Conservation (phyloP, 163 green algal genomes). For the Volvox carteri region DNA sequence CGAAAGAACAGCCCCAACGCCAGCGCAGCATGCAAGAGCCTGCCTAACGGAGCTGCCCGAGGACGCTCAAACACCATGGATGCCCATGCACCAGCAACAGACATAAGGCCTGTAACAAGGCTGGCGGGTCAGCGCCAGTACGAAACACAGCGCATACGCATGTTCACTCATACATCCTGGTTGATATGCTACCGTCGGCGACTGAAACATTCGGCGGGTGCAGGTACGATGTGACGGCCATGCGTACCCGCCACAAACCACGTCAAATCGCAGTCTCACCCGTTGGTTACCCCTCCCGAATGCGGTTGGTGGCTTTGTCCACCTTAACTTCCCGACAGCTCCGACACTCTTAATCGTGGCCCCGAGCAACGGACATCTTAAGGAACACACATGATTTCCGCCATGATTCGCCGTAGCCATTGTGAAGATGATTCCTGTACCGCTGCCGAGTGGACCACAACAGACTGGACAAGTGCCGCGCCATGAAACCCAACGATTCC, state of each 20-base stretch:
- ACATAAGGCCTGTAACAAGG: background rate
- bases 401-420: too few species aligned
- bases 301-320: too few species aligned
- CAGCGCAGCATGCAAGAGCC: conserved; percentile 11
- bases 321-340: too few species aligned
- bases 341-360: background rate
- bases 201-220: background rate
- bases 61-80: background rate
- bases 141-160: conserved; percentile 15
- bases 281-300: background rate
- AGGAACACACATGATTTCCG: background rate
- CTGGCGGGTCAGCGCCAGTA: background rate
- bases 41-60: background rate
- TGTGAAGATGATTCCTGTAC: too few species aligned
- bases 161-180: conserved; percentile 25
- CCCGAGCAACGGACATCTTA: background rate
- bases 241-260: background rate
- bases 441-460: background rate
- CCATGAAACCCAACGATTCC: background rate
- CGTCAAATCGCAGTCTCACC: background rate
- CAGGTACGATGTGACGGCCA: conserved; percentile 15
- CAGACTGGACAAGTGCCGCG: background rate
- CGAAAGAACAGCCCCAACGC: background rate
- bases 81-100: conserved; percentile 33
- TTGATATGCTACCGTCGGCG: background rate